Evolutionary conservation across 2,329 filamentous ascomycete species (phyloP).

Genomic region (Ascomycota sp.): DNA sequence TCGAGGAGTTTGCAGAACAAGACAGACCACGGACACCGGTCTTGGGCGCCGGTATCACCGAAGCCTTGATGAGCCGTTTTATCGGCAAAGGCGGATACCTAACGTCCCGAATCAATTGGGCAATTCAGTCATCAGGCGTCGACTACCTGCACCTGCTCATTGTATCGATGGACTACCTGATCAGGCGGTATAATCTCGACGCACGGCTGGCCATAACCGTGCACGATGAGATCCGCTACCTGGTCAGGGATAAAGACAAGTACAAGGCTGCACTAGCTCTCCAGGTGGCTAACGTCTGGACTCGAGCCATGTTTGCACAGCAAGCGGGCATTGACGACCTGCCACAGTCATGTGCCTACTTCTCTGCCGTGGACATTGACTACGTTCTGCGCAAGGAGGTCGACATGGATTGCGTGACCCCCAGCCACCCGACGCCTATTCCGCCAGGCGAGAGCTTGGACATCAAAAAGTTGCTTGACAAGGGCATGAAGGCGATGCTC

Average conservation of each 20-base stretch:
- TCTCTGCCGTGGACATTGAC: constrained; percentile 89
- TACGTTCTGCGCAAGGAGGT: constrained; percentile 94
- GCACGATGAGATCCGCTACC: constrained; percentile 91
- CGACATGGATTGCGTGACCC: constrained; percentile 91
- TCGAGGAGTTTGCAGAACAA: constrained; percentile 95
- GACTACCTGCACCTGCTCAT: constrained; percentile 93
- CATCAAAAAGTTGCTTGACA: constrained; percentile 56
- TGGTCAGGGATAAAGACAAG: constrained; percentile 67
- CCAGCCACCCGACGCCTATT: constrained; percentile 61
- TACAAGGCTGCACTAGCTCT: constrained; percentile 84
- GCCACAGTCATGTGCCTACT: constrained; percentile 85
- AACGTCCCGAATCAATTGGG: constrained; percentile 96
- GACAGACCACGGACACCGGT: constrained; percentile 80
- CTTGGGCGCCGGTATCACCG: constrained; percentile 83
- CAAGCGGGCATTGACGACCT: constrained; percentile 92
- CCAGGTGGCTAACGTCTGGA: constrained; percentile 91
- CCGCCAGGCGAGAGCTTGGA: constrained; percentile 73
- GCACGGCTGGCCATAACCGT: constrained; percentile 84
- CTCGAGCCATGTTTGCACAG: constrained; percentile 88
- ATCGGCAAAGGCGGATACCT: constrained; percentile 82
- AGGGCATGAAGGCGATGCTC: constrained; percentile 46
- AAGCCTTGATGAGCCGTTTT: constrained; percentile 76
- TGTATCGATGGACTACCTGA: constrained; percentile 83
- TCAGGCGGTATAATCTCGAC: constrained; percentile 63
- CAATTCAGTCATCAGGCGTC: constrained; percentile 90